Evolutionary conservation across 148 eudicot species (phyloP).

Genomic region (Salicornia ramosissima): DNA sequence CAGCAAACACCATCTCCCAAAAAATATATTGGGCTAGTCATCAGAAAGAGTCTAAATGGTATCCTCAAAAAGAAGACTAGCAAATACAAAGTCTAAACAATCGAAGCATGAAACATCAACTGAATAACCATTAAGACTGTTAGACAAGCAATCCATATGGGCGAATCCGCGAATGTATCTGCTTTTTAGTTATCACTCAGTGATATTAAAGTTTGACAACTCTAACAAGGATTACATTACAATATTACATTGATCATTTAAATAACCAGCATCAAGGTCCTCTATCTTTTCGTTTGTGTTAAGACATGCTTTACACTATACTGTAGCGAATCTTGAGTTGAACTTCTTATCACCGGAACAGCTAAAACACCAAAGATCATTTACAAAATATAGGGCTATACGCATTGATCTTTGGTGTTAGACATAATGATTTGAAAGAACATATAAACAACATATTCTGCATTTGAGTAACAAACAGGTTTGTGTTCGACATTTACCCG

Average conservation of each 20-base stretch:
- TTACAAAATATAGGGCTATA: too few relatives aligned
- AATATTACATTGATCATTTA: too few relatives aligned
- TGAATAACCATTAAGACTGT: neutral
- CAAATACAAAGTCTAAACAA: neutral
- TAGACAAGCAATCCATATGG: neutral
- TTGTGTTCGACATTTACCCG: conserved; percentile 39
- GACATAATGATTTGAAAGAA: too few relatives aligned
- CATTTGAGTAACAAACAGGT: neutral
- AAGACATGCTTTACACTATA: neutral
- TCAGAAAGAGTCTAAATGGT: neutral
- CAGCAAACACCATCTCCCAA: neutral
- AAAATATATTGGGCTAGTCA: neutral
- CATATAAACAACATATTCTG: neutral
- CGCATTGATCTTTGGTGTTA: too few relatives aligned
- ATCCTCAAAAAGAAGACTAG: neutral
- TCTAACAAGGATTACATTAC: neutral
- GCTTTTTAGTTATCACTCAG: too few relatives aligned
- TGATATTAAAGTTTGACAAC: neutral
- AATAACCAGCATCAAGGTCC: neutral
- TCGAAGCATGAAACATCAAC: neutral
- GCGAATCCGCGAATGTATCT: too few relatives aligned
- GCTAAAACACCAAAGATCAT: neutral
- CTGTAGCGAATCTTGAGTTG: neutral
- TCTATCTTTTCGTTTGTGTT: neutral
- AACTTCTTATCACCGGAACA: neutral